Base-by-base conservation (phyloP, 2,329 filamentous ascomycete genomes). In the Corynespora cassiicola region DNA sequence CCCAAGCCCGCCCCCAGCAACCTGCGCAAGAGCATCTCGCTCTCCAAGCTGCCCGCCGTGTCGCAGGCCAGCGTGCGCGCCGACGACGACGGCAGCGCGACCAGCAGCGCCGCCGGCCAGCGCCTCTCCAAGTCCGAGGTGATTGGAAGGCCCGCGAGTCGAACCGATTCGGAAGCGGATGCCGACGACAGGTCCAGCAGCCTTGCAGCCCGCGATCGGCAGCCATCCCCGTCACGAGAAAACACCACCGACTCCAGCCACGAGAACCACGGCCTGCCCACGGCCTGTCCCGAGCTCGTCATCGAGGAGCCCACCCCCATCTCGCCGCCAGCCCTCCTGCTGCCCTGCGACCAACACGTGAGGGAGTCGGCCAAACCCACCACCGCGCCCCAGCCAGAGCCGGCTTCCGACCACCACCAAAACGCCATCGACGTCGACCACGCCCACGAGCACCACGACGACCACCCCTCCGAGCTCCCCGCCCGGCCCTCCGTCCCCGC, bases 281-380 rank as follows among this genome's bases (percentile, higher is more conserved):
- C 39, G 29, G 44, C 44, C 32, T 50, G 46, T 36, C 64, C 62
- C 12, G 36, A 39, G 21, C 39, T 68, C 40, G 62, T 55, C 4
- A 45, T 69, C 36, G 56, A 69, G 48, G 56, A 56, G 33, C 65
- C 66, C 27, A 66, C 65, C 33, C 66, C 66, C 29, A 45, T 62
- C 31, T 52, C 53, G 18, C 36, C 45, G 14, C 54, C 56, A n/a
- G 19, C 43, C 22, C n/a, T n/a, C n/a, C n/a, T n/a, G n/a, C n/a
- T n/a, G n/a, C n/a, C n/a, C n/a, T n/a, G n/a, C n/a, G n/a, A n/a
- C n/a, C n/a, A n/a, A n/a, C n/a, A n/a, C n/a, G n/a, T n/a, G n/a
- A n/a, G n/a, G n/a, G n/a, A n/a, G n/a, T n/a, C n/a, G n/a, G n/a
- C n/a, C n/a, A n/a, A n/a, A n/a, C n/a, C n/a, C n/a, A n/a, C n/a